Conservation (phyloP, 2,329 filamentous ascomycete species). For the Lachnellula cervina region DNA sequence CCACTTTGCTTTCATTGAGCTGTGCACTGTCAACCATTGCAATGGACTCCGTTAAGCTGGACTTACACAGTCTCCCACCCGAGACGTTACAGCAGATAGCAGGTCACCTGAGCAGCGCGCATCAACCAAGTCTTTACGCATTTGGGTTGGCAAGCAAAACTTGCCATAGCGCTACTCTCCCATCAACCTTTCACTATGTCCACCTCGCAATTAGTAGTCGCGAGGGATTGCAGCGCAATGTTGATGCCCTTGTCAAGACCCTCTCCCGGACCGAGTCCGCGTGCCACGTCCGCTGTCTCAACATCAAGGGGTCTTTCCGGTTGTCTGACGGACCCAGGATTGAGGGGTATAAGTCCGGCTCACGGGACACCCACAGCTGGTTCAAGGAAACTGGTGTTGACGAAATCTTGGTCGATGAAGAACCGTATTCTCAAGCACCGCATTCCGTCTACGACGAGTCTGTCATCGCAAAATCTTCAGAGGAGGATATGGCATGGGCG, state of each 20-base stretch:
- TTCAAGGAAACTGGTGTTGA: constrained; percentile 2
- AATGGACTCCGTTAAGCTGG: neutral
- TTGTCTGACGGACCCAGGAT: neutral
- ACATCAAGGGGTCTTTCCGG: constrained; percentile 8
- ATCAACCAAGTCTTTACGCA: constrained; percentile 7
- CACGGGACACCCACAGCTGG: constrained; percentile 1
- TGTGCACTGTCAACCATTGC: too few species aligned
- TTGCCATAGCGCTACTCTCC: constrained; percentile 6
- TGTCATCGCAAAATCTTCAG: constrained; percentile 8
- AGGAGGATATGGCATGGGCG: constrained; percentile 10
- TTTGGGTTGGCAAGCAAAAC: constrained; percentile 9
- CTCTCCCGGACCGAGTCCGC: constrained; percentile 1
- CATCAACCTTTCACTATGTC: constrained; percentile 2
- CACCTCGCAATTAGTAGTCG: neutral
- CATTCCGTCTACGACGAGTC: constrained; percentile 6
- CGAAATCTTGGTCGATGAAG: constrained; percentile 7
- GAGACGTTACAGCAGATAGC: constrained; percentile 9
- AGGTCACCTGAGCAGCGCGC: constrained; percentile 1
- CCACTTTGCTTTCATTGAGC: neutral
- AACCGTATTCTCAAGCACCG: neutral
- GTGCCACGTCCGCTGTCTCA: constrained; percentile 7
- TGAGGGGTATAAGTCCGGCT: neutral
- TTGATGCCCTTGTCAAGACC: constrained; percentile 6
- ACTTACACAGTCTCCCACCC: neutral
- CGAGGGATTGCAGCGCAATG: constrained; percentile 5